Evolutionary conservation across 257 asterid genomes (phyloP).

Genomic region (Plantago ovata): DNA sequence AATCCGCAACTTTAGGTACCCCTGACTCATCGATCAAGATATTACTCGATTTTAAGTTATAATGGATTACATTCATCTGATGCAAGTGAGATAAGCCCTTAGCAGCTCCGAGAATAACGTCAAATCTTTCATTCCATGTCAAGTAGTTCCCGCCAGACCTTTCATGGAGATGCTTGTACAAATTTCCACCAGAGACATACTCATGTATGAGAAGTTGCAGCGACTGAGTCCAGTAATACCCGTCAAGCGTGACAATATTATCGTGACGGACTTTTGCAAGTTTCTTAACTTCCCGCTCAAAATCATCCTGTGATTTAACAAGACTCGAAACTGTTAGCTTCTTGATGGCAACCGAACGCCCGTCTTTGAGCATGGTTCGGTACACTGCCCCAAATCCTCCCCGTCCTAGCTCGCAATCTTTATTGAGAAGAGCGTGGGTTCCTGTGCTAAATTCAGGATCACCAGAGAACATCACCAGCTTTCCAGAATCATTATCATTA

Average conservation of each 20-base stretch:
- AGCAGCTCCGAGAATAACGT: conserved; percentile 68
- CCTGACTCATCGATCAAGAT: conserved; percentile 58
- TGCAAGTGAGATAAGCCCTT: conserved; percentile 75
- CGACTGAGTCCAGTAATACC: conserved; percentile 90
- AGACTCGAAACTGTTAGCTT: conserved; percentile 80
- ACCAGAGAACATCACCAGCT: conserved; percentile 88
- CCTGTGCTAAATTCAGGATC: conserved; percentile 76
- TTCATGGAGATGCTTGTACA: conserved; percentile 76
- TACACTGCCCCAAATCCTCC: conserved; percentile 95
- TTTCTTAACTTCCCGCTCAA: conserved; percentile 69
- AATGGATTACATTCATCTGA: conserved; percentile 66
- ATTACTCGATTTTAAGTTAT: conserved; percentile 82
- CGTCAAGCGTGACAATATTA: conserved; percentile 70
- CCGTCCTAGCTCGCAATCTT: conserved; percentile 87
- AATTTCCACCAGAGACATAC: conserved; percentile 69
- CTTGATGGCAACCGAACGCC: conserved; percentile 78
- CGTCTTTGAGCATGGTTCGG: conserved; percentile 65
- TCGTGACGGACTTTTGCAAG: conserved; percentile 57
- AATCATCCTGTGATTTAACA: conserved; percentile 74
- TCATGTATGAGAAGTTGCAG: conserved; percentile 84
- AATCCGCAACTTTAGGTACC: conserved; percentile 78
- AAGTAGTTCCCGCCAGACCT: conserved; percentile 41
- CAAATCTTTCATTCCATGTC: conserved; percentile 76
- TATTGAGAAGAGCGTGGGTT: conserved; percentile 73
- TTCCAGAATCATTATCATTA: conserved; percentile 67